phyloP scores from a whole-genome alignment of 148 eudicot species.

The Rhododendron vialii region DNA sequence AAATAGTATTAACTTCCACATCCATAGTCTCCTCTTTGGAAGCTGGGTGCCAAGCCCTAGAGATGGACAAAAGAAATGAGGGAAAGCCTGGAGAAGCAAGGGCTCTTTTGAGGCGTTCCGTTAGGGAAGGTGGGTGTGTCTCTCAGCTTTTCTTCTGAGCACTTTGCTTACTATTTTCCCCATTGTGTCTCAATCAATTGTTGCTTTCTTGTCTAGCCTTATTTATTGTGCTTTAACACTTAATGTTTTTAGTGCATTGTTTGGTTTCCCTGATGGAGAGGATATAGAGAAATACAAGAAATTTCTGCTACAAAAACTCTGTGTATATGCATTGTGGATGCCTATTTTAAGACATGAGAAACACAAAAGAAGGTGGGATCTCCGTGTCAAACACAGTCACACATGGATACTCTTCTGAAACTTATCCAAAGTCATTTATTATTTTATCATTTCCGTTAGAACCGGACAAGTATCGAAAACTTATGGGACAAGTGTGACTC shows the following conservation, averaged over 20 bases:
- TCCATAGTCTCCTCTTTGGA: too few relatives aligned
- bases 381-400: not conserved
- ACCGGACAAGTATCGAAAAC: not conserved
- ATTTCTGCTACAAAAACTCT: not conserved
- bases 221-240: not conserved
- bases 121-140: constrained; percentile 86
- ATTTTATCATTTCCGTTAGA: not conserved
- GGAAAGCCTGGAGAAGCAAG: constrained; percentile 94
- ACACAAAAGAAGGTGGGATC: not conserved
- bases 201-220: not conserved
- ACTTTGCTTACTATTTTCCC: not conserved
- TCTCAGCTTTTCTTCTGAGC: not conserved
- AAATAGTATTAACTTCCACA: too few relatives aligned
- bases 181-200: not conserved
- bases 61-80: constrained; percentile 92
- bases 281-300: not conserved
- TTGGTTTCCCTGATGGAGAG: not conserved
- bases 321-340: not conserved
- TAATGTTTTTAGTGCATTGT: not conserved
- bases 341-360: too few relatives aligned
- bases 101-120: constrained; percentile 76
- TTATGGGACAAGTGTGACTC: too few relatives aligned
- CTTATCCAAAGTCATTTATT: not conserved
- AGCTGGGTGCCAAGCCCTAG: constrained; percentile 58
- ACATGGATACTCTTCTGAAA: not conserved